Percentiles rank a stretch among this genome's conserved stretches.
Evolutionary conservation across 176 grass and related monocot species (phyloP).

Genomic region (Aegilops bicornis): DNA sequence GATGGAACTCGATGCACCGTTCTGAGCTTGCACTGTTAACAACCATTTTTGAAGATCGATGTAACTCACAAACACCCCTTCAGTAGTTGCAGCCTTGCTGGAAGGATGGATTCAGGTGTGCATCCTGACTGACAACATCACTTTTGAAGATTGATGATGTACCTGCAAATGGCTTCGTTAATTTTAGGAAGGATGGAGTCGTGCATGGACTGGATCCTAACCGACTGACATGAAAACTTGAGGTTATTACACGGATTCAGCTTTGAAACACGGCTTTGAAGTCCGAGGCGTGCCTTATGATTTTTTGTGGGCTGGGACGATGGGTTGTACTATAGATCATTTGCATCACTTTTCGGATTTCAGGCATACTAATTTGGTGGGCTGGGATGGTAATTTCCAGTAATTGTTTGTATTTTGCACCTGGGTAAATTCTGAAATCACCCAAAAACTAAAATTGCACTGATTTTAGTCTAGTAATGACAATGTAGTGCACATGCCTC

Average conservation of each 20-base stretch:
- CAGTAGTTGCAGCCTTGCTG: neutral
- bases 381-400: too few relatives aligned
- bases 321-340: neutral
- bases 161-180: neutral
- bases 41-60: neutral
- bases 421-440: too few relatives aligned
- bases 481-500: too few relatives aligned
- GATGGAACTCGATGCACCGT: neutral
- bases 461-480: too few relatives aligned
- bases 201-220: conserved; percentile 16
- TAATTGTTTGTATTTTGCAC: too few relatives aligned
- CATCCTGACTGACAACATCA: neutral
- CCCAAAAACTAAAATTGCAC: too few relatives aligned
- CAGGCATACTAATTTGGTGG: neutral
- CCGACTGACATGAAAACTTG: neutral
- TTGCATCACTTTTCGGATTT: neutral
- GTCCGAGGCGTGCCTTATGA: neutral
- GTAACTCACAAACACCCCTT: neutral
- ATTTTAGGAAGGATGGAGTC: conserved; percentile 7
- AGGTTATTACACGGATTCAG: neutral
- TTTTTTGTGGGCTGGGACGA: neutral
- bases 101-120: neutral
- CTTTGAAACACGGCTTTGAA: neutral
- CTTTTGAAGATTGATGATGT: neutral
- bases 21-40: conserved; percentile 22